These are phyloP conservation scores for Ogataea pini DNA, from an alignment of 805 yeast species.

Conservation along the genomic window DNA sequence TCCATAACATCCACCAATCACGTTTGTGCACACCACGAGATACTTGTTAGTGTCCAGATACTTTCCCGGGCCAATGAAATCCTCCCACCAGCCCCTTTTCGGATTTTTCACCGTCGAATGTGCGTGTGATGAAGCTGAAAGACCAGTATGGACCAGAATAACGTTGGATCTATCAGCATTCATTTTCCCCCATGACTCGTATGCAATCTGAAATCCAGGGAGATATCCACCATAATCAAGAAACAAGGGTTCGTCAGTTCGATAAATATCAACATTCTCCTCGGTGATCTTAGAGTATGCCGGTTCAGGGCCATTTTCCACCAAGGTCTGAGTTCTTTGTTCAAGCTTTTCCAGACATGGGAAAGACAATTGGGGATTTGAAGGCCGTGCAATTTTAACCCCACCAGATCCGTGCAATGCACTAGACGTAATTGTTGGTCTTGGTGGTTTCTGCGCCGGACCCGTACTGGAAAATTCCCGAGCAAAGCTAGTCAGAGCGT, in stretches of 20 bases:
- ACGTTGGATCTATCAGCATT: conserved; percentile 67
- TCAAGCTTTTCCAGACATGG: conserved; percentile 86
- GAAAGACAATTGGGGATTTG: conserved; percentile 70
- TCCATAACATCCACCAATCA: conserved; percentile 92
- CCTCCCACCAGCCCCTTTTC: conserved; percentile 94
- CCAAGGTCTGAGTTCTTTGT: conserved; percentile 43
- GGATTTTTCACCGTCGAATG: conserved; percentile 70
- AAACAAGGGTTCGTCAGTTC: conserved; percentile 57
- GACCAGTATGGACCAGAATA: conserved; percentile 82
- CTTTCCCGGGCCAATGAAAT: conserved; percentile 82
- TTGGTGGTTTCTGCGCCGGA: conserved; percentile 15
- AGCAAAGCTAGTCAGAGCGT: no score
- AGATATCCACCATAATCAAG: conserved; percentile 82
- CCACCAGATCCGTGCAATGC: conserved; percentile 17
- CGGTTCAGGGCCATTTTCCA: conserved; percentile 83
- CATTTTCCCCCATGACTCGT: conserved; percentile 87
- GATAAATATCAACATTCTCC: conserved; percentile 64
- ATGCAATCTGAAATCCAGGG: conserved; percentile 79
- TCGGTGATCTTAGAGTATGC: conserved; percentile 66
- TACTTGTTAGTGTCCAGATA: conserved; percentile 79
- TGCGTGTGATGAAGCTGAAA: conserved; percentile 93
- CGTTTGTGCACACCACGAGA: conserved; percentile 87
- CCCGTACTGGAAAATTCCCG: conserved; percentile 10
- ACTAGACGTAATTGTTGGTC: conserved; percentile 16
- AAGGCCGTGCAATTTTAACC: conserved; percentile 26